Percentiles rank a stretch among this genome's conserved stretches.
phyloP scores from a whole-genome alignment of 208 protist species.

The Kentomonas sorsogonicus region DNA sequence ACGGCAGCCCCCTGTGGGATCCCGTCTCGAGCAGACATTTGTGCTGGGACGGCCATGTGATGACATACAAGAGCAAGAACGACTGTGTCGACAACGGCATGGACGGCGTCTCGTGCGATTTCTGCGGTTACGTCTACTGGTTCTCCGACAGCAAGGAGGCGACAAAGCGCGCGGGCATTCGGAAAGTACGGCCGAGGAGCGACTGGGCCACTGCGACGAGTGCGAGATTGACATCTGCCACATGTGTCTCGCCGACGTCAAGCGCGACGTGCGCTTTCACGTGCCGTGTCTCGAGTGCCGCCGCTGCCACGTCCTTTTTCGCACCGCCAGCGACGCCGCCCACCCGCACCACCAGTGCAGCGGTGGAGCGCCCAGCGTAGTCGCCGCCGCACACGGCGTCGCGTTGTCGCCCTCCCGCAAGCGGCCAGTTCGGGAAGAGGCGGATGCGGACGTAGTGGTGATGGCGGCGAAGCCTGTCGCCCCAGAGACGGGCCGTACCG shows the following conservation, averaged over 20 bases:
- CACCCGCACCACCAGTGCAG: conserved; percentile 40
- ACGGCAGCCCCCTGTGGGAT: conserved; percentile 75
- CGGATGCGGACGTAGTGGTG: too few relatives aligned
- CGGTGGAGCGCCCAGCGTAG: not conserved
- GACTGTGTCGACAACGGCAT: conserved; percentile 47
- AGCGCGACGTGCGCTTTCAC: conserved; percentile 56
- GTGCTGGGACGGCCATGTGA: conserved; percentile 58
- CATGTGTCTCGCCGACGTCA: conserved; percentile 49
- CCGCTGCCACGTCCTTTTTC: conserved; percentile 43
- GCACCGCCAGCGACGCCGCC: conserved; percentile 20
- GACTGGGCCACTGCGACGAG: conserved; percentile 34
- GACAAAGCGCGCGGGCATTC: not conserved
- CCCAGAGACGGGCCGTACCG: too few relatives aligned
- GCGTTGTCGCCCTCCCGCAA: too few relatives aligned
- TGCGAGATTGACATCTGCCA: conserved; percentile 71
- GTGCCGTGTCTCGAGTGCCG: conserved; percentile 73
- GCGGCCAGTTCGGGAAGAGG: too few relatives aligned
- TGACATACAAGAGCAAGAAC: conserved; percentile 21
- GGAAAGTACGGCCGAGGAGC: not conserved
- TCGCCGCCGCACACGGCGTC: not conserved
- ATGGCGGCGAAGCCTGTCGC: too few relatives aligned
- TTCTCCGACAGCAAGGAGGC: conserved; percentile 10
- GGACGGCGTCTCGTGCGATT: conserved; percentile 83
- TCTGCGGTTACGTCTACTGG: conserved; percentile 78
- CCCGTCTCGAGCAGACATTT: conserved; percentile 44